These are phyloP conservation scores for Aspergillus panamensis DNA, from an alignment of 495 filamentous ascomycete genomes.

Conservation along the genomic window DNA sequence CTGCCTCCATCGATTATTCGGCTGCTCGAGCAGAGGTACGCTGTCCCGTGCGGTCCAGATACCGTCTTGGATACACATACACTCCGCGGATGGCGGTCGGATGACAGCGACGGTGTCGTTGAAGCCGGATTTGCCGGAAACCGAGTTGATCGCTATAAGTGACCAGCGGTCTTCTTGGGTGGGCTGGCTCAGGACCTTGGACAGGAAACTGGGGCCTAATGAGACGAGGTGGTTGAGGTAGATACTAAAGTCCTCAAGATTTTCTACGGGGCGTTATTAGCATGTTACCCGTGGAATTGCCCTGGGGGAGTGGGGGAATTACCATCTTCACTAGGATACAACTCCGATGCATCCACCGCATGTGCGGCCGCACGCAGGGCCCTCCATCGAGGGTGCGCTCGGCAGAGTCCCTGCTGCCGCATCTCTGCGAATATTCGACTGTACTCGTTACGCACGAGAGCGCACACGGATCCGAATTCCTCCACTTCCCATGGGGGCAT, in stretches of 20 bases:
- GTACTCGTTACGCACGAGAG: conserved; percentile 14
- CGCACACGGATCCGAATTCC: conserved; percentile 18
- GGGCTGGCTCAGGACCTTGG: conserved; percentile 7
- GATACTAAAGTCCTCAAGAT: conserved; percentile 10
- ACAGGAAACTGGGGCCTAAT: conserved; percentile 16
- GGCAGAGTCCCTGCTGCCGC: not conserved
- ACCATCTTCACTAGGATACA: not conserved
- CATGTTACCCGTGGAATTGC: not conserved
- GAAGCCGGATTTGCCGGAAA: not conserved
- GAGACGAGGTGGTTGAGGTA: conserved; percentile 21
- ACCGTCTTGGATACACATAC: not conserved
- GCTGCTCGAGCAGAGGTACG: not conserved
- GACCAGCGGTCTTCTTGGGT: not conserved
- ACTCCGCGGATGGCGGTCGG: not conserved
- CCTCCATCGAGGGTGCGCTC: not conserved
- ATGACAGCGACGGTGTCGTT: not conserved
- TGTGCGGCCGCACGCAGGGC: not conserved
- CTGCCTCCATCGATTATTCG: not conserved
- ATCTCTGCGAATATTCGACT: conserved; percentile 5
- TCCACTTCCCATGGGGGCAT: conserved; percentile 23
- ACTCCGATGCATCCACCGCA: not conserved
- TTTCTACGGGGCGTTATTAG: not conserved
- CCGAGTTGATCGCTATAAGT: not conserved
- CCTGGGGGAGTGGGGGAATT: not conserved
- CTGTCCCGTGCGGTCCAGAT: not conserved